Percentiles rank a stretch among this genome's conserved stretches.
These are phyloP conservation scores for Penicillium sp. DNA, from an alignment of 2,329 filamentous ascomycete genomes.

Conservation along the genomic window DNA sequence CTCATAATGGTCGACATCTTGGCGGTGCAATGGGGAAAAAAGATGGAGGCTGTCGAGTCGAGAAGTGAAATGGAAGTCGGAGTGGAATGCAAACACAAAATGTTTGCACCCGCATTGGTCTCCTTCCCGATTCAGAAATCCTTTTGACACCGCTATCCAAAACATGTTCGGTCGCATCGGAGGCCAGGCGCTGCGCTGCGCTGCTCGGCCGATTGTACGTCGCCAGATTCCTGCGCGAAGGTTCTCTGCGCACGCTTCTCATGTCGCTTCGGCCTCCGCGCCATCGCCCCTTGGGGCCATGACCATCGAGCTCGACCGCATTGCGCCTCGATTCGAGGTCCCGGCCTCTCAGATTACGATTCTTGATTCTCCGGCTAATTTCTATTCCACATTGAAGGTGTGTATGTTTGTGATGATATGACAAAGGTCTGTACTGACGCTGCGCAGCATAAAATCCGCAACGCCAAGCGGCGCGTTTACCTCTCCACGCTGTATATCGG, in stretches of 20 bases:
- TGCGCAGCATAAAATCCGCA: conserved; percentile 71
- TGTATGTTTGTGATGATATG: background rate
- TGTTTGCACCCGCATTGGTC: conserved; percentile 31
- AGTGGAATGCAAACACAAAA: conserved; percentile 27
- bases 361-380: conserved; percentile 76
- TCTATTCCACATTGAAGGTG: conserved; percentile 89
- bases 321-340: conserved; percentile 88
- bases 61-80: conserved; percentile 18
- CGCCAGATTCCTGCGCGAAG: conserved; percentile 35
- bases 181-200: conserved; percentile 37
- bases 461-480: conserved; percentile 77
- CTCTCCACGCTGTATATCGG: conserved; percentile 97
- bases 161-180: conserved; percentile 43
- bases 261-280: conserved; percentile 26
- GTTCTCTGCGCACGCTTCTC: conserved; percentile 36
- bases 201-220: conserved; percentile 30
- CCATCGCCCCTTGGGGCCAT: conserved; percentile 57
- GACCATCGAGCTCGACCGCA: conserved; percentile 74
- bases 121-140: conserved; percentile 24
- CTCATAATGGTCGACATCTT: conserved; percentile 88
- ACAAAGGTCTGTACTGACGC: conserved; percentile 5
- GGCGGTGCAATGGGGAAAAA: conserved; percentile 28
- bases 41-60: conserved; percentile 20
- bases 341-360: conserved; percentile 77
- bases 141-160: conserved; percentile 6